phyloP scores from a whole-genome alignment of 208 protist genomes.

The Trypanosoma scelopori region DNA sequence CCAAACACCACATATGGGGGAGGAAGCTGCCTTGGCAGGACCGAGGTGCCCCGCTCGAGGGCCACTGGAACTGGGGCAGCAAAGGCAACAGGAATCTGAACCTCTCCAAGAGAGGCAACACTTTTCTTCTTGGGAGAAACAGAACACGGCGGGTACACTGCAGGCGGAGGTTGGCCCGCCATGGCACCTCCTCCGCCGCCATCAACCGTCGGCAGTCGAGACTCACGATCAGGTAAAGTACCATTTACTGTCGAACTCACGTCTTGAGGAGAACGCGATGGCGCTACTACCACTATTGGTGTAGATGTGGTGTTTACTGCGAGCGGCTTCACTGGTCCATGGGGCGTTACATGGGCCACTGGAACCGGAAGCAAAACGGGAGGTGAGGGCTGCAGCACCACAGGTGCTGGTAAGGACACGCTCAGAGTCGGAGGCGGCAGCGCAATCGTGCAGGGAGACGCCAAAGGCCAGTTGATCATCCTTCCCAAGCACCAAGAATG shows the following conservation, averaged over 20 bases:
- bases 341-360: not conserved
- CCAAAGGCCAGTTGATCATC: not conserved
- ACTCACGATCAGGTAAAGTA: not conserved
- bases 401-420: not conserved
- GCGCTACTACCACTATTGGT: not conserved
- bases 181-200: not conserved
- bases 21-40: conserved; percentile 37
- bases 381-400: not conserved
- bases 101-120: conserved; percentile 30
- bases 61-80: conserved; percentile 19
- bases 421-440: conserved; percentile 15
- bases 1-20: conserved; percentile 80
- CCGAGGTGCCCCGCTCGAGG: conserved; percentile 25
- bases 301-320: no score
- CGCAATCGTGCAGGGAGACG: not conserved
- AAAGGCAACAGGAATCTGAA: conserved; percentile 31
- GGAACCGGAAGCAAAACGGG: conserved; percentile 5
- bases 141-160: conserved; percentile 10
- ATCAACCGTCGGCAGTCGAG: not conserved
- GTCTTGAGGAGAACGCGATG: not conserved
- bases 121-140: conserved; percentile 1
- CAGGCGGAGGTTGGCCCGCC: not conserved
- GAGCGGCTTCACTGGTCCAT: not conserved
- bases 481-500: not conserved
- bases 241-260: not conserved